These are phyloP conservation scores for Canavalia gladiata DNA, from an alignment of 306 rosid genomes.

Conservation along the genomic window DNA sequence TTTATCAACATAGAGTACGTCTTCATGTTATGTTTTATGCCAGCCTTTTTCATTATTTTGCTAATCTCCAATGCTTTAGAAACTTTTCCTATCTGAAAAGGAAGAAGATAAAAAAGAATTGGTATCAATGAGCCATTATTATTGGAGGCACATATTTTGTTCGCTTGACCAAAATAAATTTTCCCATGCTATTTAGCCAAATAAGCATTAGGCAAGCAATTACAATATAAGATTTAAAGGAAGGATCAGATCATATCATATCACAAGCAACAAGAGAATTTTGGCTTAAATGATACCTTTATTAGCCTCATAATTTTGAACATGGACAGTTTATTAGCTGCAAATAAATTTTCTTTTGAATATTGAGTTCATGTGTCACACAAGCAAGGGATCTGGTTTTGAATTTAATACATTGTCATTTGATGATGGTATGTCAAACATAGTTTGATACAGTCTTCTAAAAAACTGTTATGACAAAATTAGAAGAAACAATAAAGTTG, in stretches of 20 bases:
- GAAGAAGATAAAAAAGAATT: conserved; percentile 28
- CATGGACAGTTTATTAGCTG: not conserved
- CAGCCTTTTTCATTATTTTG: conserved; percentile 74
- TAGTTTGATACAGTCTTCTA: too few species aligned
- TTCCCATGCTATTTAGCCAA: not conserved
- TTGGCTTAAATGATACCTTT: not conserved
- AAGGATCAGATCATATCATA: not conserved
- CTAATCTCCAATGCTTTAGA: conserved; percentile 87
- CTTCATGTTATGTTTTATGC: conserved; percentile 92
- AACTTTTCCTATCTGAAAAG: conserved; percentile 88
- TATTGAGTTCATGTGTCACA: not conserved
- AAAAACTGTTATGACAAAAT: too few species aligned
- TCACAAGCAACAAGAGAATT: conserved; percentile 17
- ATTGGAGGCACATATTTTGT: not conserved
- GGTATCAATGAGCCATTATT: conserved; percentile 3
- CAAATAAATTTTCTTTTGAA: not conserved
- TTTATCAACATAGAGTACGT: conserved; percentile 96
- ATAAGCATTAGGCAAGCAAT: not conserved
- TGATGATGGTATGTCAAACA: too few species aligned
- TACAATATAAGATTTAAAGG: not conserved
- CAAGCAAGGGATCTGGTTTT: not conserved
- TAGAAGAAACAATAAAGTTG: too few species aligned
- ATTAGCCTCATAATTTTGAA: conserved; percentile 1
- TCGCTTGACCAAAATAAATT: conserved; percentile 16
- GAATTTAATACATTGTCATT: not conserved